Conservation (phyloP, 2,329 filamentous ascomycete species). For the Xylariomycetidae sp. region DNA sequence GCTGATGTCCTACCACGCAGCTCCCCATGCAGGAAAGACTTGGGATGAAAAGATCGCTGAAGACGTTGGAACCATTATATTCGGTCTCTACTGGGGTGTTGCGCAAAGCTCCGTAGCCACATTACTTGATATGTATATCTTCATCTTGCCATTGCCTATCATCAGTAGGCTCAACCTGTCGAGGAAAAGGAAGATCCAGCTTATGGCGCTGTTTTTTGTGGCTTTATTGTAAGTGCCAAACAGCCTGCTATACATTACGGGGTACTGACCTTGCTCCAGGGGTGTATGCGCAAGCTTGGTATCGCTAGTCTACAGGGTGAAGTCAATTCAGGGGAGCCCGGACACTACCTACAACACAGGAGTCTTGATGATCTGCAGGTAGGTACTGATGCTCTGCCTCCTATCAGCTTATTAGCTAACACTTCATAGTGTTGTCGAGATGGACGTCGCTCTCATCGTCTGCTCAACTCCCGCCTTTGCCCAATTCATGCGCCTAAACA, state of each 20-base stretch:
- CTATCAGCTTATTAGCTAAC: neutral
- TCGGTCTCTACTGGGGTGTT: constrained; percentile 2
- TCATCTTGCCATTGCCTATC: constrained; percentile 8
- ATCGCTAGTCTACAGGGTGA: constrained; percentile 5
- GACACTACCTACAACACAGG: constrained; percentile 1
- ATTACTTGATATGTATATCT: constrained; percentile 7
- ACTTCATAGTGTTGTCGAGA: too few relatives aligned
- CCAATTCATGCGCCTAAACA: constrained; percentile 6
- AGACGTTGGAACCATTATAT: neutral
- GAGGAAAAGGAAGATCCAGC: constrained; percentile 3
- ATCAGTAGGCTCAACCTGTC: constrained; percentile 7
- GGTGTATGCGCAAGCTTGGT: constrained; percentile 4
- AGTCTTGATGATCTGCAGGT: constrained; percentile 1
- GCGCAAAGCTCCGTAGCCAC: constrained; percentile 2
- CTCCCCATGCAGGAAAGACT: constrained; percentile 5
- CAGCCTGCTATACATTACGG: neutral
- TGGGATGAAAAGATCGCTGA: constrained; percentile 5
- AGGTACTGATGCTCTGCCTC: neutral
- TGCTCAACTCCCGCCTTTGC: constrained; percentile 7
- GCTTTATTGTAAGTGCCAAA: constrained; percentile 5
- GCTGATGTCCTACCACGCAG: constrained; percentile 3
- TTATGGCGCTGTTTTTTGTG: constrained; percentile 8
- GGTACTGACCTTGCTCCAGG: constrained; percentile 3
- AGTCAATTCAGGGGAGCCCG: neutral
- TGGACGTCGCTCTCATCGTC: constrained; percentile 8